Evolutionary conservation across 2,329 filamentous ascomycete species (phyloP).

Genomic region (Paecilomyces fulvus): DNA sequence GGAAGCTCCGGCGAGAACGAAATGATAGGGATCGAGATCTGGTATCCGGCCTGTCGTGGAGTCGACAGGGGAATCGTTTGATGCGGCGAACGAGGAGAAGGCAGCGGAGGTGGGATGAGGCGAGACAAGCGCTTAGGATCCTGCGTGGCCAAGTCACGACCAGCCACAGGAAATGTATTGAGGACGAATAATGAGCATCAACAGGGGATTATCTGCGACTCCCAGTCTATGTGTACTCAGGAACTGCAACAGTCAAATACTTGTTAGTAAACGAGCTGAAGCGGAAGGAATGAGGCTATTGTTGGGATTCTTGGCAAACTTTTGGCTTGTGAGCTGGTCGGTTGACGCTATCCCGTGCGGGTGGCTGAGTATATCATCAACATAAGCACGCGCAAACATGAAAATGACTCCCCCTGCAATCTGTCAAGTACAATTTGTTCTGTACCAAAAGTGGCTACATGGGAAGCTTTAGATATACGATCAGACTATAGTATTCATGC

Average conservation of each 20-base stretch:
- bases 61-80: not conserved
- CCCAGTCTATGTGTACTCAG: not conserved
- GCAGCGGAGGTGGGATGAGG: slow-evolving; percentile 2
- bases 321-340: slow-evolving; percentile 1
- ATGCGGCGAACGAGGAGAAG: not conserved
- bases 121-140: not conserved
- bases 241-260: not conserved
- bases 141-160: not conserved
- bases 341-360: slow-evolving; percentile 1
- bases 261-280: not conserved
- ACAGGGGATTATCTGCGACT: not conserved
- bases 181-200: not conserved
- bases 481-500: no score
- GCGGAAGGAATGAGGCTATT: not conserved
- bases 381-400: not conserved
- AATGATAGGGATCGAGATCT: not conserved
- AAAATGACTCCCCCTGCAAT: not conserved
- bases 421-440: not conserved
- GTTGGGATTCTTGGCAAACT: not conserved
- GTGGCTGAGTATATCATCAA: not conserved
- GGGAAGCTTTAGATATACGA: not conserved
- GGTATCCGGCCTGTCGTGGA: not conserved
- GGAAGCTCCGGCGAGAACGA: not conserved
- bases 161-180: not conserved
- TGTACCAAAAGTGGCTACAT: not conserved